Evolutionary conservation across 495 filamentous ascomycete genomes (phyloP).

Genomic region (Aspergillus wentii): DNA sequence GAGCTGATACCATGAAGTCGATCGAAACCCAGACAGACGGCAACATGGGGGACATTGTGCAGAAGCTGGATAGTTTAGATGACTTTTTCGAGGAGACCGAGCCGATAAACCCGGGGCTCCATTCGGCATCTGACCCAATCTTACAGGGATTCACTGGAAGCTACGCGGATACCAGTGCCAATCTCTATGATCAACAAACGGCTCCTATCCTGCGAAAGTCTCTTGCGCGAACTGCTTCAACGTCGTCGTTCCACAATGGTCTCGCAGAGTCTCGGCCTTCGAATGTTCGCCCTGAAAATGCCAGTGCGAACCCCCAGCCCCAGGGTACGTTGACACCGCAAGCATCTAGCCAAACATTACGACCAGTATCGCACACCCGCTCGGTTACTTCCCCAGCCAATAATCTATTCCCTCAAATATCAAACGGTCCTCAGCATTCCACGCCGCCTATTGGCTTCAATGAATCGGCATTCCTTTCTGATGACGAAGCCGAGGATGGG

Average conservation of each 20-base stretch:
- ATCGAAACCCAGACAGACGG: slow-evolving; percentile 74
- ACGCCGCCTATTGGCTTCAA: slow-evolving; percentile 24
- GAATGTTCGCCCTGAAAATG: slow-evolving; percentile 48
- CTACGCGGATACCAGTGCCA: slow-evolving; percentile 70
- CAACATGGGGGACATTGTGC: slow-evolving; percentile 79
- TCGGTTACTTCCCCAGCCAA: slow-evolving; percentile 68
- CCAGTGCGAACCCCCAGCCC: slow-evolving; percentile 65
- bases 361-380: slow-evolving; percentile 60
- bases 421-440: slow-evolving; percentile 17
- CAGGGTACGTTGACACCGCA: slow-evolving; percentile 21
- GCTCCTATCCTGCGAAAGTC: slow-evolving; percentile 86
- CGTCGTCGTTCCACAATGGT: slow-evolving; percentile 81
- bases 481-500: slow-evolving; percentile 47
- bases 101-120: slow-evolving; percentile 42
- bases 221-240: slow-evolving; percentile 62
- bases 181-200: slow-evolving; percentile 91
- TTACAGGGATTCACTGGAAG: slow-evolving; percentile 61
- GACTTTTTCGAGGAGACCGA: slow-evolving; percentile 84
- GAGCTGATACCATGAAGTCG: slow-evolving; percentile 87
- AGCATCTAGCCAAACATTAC: slow-evolving; percentile 22
- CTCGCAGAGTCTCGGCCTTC: slow-evolving; percentile 68
- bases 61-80: slow-evolving; percentile 88
- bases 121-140: slow-evolving; percentile 39
- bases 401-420: slow-evolving; percentile 44
- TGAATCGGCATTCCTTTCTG: slow-evolving; percentile 53